A percentile compares a stretch with the other conserved stretches of the same genome.
These are phyloP conservation scores for Eucalyptus curtisii DNA, from an alignment of 345 rosid species.

Conservation along the genomic window DNA sequence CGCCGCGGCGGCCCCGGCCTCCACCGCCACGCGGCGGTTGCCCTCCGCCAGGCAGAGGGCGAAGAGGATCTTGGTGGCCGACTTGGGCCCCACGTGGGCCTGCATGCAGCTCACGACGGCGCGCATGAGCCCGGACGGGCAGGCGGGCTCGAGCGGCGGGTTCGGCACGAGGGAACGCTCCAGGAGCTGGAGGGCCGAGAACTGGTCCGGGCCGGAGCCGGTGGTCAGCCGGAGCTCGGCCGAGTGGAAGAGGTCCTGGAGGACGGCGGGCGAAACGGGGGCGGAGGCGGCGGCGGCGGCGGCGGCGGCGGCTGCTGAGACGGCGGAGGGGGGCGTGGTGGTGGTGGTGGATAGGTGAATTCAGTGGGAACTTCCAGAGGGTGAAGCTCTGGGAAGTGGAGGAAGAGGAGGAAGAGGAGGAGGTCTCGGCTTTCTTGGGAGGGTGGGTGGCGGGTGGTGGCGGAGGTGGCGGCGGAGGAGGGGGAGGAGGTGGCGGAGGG, in stretches of 20 bases:
- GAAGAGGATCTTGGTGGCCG: conserved; percentile 60
- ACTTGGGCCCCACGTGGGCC: conserved; percentile 33
- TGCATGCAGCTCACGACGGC: conserved; percentile 40
- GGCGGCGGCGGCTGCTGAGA: not conserved
- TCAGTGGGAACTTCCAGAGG: conserved; percentile 73
- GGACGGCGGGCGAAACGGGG: conserved; percentile 28
- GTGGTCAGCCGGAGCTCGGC: conserved; percentile 56
- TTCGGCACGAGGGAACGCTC: conserved; percentile 67
- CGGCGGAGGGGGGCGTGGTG: not conserved
- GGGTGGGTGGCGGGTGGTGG: conserved; percentile 1
- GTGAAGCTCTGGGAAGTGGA: conserved; percentile 88
- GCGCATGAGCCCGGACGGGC: conserved; percentile 64
- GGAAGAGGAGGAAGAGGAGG: conserved; percentile 41
- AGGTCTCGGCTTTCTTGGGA: not conserved
- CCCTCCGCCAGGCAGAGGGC: conserved; percentile 72
- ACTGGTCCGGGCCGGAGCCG: conserved; percentile 41
- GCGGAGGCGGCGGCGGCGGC: conserved; percentile 8
- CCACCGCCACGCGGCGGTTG: conserved; percentile 74
- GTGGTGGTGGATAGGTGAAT: conserved; percentile 31
- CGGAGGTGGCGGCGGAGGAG: conserved; percentile 10
- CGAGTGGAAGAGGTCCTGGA: conserved; percentile 55
- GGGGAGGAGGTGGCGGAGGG: conserved; percentile 3
- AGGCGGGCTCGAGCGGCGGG: conserved; percentile 60
- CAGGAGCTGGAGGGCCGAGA: conserved; percentile 56
- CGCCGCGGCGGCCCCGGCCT: conserved; percentile 62